Conservation (phyloP, 1,284 basidiomycete species). For the Vanrija humicola region DNA sequence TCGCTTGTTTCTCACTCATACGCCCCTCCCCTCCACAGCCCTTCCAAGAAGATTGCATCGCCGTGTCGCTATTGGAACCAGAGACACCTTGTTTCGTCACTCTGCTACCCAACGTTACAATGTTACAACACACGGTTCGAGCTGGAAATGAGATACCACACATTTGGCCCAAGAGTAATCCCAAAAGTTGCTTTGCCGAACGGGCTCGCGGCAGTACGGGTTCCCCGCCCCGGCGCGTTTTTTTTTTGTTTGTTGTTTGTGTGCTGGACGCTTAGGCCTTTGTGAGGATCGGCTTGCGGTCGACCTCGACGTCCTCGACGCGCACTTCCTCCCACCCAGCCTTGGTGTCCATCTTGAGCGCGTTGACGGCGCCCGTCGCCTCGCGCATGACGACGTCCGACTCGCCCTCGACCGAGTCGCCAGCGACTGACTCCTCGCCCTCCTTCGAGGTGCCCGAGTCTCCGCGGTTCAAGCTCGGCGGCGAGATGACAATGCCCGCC, state of each 20-base stretch:
- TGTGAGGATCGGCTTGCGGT: constrained; percentile 7
- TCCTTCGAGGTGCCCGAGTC: not conserved
- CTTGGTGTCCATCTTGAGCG: constrained; percentile 7
- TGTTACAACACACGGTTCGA: too few species aligned
- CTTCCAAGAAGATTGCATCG: too few species aligned
- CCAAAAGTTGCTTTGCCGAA: too few species aligned
- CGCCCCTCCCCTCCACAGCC: too few species aligned
- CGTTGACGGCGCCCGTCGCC: constrained; percentile 4
- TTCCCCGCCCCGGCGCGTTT: not conserved
- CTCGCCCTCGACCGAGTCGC: constrained; percentile 2
- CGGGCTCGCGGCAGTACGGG: too few species aligned
- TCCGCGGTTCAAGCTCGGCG: not conserved
- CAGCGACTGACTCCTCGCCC: constrained; percentile 10
- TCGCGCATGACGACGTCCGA: constrained; percentile 11
- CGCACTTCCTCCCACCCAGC: constrained; percentile 7
- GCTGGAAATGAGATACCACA: too few species aligned
- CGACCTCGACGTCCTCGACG: constrained; percentile 16
- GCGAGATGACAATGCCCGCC: constrained; percentile 15
- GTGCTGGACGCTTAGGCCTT: too few species aligned
- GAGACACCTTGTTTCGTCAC: too few species aligned
- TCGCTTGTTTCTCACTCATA: too few species aligned
- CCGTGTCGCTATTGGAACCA: too few species aligned
- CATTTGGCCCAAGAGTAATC: too few species aligned
- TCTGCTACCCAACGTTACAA: too few species aligned
- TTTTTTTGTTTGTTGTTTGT: not conserved